Evolutionary conservation across 306 rosid species (phyloP).

Genomic region (Vicia villosa): DNA sequence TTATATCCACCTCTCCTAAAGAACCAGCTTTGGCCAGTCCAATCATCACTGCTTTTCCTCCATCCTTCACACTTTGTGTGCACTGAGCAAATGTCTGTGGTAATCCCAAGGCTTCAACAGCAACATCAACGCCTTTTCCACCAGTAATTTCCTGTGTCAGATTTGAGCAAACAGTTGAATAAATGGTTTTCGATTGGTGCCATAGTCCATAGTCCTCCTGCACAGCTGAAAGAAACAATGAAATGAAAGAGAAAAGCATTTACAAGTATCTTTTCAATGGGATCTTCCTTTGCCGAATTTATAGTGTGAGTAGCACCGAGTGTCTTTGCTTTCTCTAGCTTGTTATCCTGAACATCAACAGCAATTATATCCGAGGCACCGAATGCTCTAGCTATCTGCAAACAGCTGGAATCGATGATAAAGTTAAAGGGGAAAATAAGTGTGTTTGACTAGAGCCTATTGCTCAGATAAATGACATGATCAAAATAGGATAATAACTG

Average conservation of each 20-base stretch:
- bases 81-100: slow-evolving; percentile 88
- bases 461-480: slow-evolving; percentile 16
- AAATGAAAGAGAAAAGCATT: slow-evolving; percentile 21
- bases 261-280: slow-evolving; percentile 78
- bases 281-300: slow-evolving; percentile 79
- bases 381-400: slow-evolving; percentile 98
- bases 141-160: slow-evolving; percentile 83
- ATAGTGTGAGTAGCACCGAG: slow-evolving; percentile 87
- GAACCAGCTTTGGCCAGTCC: slow-evolving; percentile 82
- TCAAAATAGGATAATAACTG: slow-evolving; percentile 13
- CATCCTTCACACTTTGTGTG: slow-evolving; percentile 79
- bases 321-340: slow-evolving; percentile 78
- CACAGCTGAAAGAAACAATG: slow-evolving; percentile 22
- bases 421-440: slow-evolving; percentile 35
- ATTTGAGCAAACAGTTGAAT: slow-evolving; percentile 13
- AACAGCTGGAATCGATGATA: slow-evolving; percentile 70
- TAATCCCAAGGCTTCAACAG: slow-evolving; percentile 94
- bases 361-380: slow-evolving; percentile 97
- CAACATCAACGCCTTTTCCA: slow-evolving; percentile 90
- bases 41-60: slow-evolving; percentile 97
- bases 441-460: slow-evolving; percentile 23
- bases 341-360: slow-evolving; percentile 86
- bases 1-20: slow-evolving; percentile 85
- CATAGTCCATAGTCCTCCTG: too few species aligned
- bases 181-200: slow-evolving; percentile 18